Conservation (phyloP, 352 stramenopile genomes). For the Aphanomyces invadans region DNA sequence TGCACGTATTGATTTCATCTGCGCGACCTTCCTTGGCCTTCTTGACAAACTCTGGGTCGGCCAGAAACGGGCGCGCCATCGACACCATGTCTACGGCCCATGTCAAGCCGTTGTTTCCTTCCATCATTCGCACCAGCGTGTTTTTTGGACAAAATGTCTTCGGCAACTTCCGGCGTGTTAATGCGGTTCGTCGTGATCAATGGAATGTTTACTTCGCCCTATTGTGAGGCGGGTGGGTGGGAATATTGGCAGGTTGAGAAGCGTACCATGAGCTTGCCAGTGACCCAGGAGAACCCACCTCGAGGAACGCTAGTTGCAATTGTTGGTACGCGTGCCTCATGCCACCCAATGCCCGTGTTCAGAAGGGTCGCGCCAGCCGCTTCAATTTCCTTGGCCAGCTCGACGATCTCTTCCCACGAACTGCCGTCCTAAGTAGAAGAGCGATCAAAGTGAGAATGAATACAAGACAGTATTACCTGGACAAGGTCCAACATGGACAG, state of each 20-base stretch:
- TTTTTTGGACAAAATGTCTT: constrained; percentile 82
- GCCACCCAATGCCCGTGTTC: constrained; percentile 98
- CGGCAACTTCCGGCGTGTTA: constrained; percentile 89
- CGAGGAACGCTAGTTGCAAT: constrained; percentile 95
- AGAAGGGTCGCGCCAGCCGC: constrained; percentile 92
- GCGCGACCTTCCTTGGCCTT: constrained; percentile 86
- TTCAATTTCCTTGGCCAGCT: constrained; percentile 88
- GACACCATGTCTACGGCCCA: constrained; percentile 55
- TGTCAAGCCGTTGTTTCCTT: too few species aligned
- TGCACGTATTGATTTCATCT: constrained; percentile 97
- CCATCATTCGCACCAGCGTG: too few species aligned
- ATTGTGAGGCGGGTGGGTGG: too few species aligned
- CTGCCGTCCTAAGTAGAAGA: constrained; percentile 63
- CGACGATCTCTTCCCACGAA: constrained; percentile 82
- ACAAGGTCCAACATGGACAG: constrained; percentile 96
- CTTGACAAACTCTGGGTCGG: constrained; percentile 90
- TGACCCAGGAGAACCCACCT: constrained; percentile 92
- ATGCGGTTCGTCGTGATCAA: constrained; percentile 97
- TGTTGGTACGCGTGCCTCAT: constrained; percentile 95
- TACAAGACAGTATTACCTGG: constrained; percentile 33
- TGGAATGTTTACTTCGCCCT: constrained; percentile 78
- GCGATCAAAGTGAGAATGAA: too few species aligned
- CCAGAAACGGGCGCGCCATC: constrained; percentile 89
- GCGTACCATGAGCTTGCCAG: constrained; percentile 73
- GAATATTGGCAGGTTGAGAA: too few species aligned